Base-by-base conservation (phyloP, 1,284 basidiomycete species). In the Bondarzewia mesenterica region DNA sequence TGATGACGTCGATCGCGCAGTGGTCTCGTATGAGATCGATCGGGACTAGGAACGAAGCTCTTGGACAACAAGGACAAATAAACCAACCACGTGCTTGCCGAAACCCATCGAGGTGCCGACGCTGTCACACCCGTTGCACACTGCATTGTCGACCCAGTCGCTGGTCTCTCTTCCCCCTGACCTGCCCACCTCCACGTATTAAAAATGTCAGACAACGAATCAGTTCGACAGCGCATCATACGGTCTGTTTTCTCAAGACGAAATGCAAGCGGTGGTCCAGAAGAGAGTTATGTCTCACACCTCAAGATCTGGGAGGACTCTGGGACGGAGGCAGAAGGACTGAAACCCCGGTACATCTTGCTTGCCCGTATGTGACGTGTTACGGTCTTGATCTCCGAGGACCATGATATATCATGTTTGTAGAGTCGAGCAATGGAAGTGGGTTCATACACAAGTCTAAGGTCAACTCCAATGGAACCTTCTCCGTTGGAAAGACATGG, bases 401-500 rank as follows among this genome's bases (percentile, higher is more conserved):
- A 10, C n/a, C 43, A 47, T 49, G 51, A 59, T 42, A 45, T 59
- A 45, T 40, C 29, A 40, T 54, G 42, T 35, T 37, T 37, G 26
- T 56, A 91, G 89, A 85, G 64, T 72, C 80, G 7, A 73, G 64
- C 57, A 75, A 76, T 56, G 82, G 82, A 35, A 68, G 70, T 50
- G 88, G 85, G 7, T 83, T 85, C 60, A 75, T 97, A 21, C 93
- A 99, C 76, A 99, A 99, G 67, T 93, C 93, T 6, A 98, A 98
- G 67, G 69, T 92, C 51, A 99, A 99, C 64, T 84, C 86, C 35
- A 99, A 98, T 61, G 89, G 90, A 35, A 83, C 89, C 0, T 99
- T 96, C 69, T 97, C 93, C 18, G 91, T 97, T 48, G 96, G 96
- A 20, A 99, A 99, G 73, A 93, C 94, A 7, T 99, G 96, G 96